Evolutionary conservation across 345 rosid species (phyloP), one percentile per base, ranked within the genome.

Genomic region (Boechera stricta): DNA sequence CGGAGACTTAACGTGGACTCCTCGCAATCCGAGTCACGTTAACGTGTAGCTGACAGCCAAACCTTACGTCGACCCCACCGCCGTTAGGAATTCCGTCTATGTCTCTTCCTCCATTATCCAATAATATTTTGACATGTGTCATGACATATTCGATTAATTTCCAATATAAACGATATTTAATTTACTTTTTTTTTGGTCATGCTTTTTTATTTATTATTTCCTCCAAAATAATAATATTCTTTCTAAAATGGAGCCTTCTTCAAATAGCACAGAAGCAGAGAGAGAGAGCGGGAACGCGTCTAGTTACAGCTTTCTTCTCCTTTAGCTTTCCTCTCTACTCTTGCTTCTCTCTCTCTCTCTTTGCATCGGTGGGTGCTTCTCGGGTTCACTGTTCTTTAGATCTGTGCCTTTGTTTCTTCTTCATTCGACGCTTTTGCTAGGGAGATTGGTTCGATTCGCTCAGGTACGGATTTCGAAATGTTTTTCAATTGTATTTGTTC

Each of bases 201-300:
- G 15, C 24, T 42, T 53, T 39, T 31, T 5, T 33, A 12, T 54
- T 49, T 52, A 21, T 28, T 28, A 8, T 0, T 36, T 41, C 4
- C 64, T 16, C 8, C 21, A 16, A 49, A 59, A 38, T 7, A 51
- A 7, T 52, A 51, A 9, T 33, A 26, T 32, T 49, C 21, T 71
- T 82, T 77, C 54, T 73, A 75, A 52, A 80, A 82, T 67, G 69
- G 82, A 60, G 69, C n/a, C 81, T 78, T 78, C 81, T 78, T 78
- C 77, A 78, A 78, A 78, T 78, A 78, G 81, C 81, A 72, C 77
- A 71, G 77, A 31, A 63, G 41, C 44, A 81, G 42, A 72, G 78
- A 54, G 76, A 61, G 74, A 67, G 77, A 84, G 88, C 86, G 85
- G 88, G 87, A 86, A 81, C 81, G 26, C 74, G 66, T 70, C 61